phyloP scores from a whole-genome alignment of 1,284 basidiomycete genomes.

The Inonotus hispidus region DNA sequence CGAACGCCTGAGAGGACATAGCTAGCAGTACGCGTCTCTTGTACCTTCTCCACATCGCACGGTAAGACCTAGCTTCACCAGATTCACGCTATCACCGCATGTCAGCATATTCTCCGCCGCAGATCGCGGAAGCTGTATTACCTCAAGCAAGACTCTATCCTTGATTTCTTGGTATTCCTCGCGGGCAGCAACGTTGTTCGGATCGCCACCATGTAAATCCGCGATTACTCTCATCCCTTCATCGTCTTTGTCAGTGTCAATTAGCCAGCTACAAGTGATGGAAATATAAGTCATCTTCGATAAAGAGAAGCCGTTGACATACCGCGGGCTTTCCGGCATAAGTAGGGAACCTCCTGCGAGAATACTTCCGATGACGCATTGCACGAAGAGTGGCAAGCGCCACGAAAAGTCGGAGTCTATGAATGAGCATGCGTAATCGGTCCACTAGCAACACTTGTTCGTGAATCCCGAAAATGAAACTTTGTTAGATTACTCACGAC shows the following conservation, averaged over 20 bases:
- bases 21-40: slow-evolving; percentile 88
- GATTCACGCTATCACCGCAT: slow-evolving; percentile 48
- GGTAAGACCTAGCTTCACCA: slow-evolving; percentile 81
- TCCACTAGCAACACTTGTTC: slow-evolving; percentile 57
- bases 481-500: slow-evolving; percentile 59
- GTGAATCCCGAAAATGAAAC: neutral
- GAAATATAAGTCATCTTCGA: neutral
- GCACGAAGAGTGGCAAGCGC: slow-evolving; percentile 82
- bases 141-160: slow-evolving; percentile 79
- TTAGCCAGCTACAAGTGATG: slow-evolving; percentile 67
- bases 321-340: slow-evolving; percentile 92
- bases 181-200: slow-evolving; percentile 66
- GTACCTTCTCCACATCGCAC: slow-evolving; percentile 84
- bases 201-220: slow-evolving; percentile 85
- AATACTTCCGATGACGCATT: slow-evolving; percentile 83
- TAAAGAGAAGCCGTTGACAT: slow-evolving; percentile 20
- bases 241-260: slow-evolving; percentile 83
- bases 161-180: slow-evolving; percentile 93
- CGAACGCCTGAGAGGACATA: slow-evolving; percentile 97
- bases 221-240: slow-evolving; percentile 87
- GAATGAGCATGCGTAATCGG: slow-evolving; percentile 91
- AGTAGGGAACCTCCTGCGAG: slow-evolving; percentile 80
- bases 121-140: slow-evolving; percentile 31
- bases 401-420: slow-evolving; percentile 78
- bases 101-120: neutral